phyloP scores from a whole-genome alignment of 306 rosid genomes.

The Fragaria vesca region DNA sequence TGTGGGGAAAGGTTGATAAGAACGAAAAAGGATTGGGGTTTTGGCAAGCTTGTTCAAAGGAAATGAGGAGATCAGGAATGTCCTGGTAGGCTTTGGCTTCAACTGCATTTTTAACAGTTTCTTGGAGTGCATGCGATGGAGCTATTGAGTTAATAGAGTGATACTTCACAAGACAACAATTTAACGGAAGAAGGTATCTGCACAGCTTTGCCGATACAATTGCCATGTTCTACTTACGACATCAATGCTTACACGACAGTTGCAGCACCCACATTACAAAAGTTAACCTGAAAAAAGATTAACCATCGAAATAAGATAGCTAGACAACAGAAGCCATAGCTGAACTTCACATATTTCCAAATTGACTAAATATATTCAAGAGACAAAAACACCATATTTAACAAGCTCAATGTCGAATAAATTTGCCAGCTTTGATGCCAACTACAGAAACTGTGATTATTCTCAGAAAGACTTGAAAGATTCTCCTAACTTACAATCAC shows the following conservation, averaged over 20 bases:
- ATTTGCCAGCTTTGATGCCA: not conserved
- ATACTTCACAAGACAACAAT: constrained; percentile 26
- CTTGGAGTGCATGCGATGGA: constrained; percentile 41
- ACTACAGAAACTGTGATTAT: not conserved
- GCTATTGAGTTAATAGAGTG: constrained; percentile 28
- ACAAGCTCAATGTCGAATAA: not conserved
- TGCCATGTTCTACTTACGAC: constrained; percentile 20
- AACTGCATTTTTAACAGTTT: constrained; percentile 46
- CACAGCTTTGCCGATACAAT: constrained; percentile 29
- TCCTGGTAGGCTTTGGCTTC: constrained; percentile 54
- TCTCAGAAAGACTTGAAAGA: not conserved
- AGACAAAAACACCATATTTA: not conserved
- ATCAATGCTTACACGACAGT: not conserved
- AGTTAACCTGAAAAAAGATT: not conserved
- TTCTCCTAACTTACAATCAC: not conserved
- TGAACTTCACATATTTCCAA: not conserved
- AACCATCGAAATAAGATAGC: not conserved
- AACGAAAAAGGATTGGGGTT: constrained; percentile 69
- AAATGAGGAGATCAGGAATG: constrained; percentile 57
- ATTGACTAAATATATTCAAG: not conserved
- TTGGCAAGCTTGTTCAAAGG: constrained; percentile 37
- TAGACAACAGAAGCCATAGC: not conserved
- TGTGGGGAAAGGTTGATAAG: constrained; percentile 54
- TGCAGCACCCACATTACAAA: not conserved
- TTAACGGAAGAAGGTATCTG: constrained; percentile 24